Percentiles rank a stretch among this genome's conserved stretches.
phyloP scores from a whole-genome alignment of 371 early-diverging fungal species.

The Synchytrium microbalum region DNA sequence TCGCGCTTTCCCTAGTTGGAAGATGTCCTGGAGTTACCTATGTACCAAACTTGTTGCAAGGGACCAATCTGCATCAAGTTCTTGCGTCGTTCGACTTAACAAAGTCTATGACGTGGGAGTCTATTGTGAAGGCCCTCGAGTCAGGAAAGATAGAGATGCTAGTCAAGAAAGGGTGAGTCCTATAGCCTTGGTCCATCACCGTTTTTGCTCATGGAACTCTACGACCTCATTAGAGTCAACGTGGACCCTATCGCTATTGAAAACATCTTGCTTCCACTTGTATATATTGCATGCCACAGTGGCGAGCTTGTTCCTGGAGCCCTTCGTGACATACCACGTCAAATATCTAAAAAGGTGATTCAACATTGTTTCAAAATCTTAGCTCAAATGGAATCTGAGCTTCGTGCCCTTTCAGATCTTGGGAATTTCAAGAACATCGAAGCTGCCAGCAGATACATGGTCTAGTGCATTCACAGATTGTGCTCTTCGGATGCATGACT shows the following conservation, averaged over 20 bases:
- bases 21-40: not conserved
- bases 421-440: not conserved
- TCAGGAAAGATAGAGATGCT: not conserved
- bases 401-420: not conserved
- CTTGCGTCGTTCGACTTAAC: not conserved
- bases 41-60: not conserved
- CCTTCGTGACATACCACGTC: not conserved
- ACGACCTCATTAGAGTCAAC: not conserved
- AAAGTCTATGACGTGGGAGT: not conserved
- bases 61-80: not conserved
- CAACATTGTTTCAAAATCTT: too few species aligned
- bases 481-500: not conserved
- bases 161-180: not conserved
- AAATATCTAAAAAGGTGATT: not conserved
- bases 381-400: too few species aligned
- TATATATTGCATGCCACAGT: not conserved
- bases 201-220: not conserved
- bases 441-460: not conserved
- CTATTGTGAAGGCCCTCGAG: not conserved
- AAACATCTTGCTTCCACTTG: not conserved
- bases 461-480: not conserved
- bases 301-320: not conserved
- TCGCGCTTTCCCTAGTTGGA: not conserved
- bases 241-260: not conserved
- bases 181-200: not conserved